Conservation (phyloP, 2,329 filamentous ascomycete genomes). For the Magnaporthiopsis incrustans region DNA sequence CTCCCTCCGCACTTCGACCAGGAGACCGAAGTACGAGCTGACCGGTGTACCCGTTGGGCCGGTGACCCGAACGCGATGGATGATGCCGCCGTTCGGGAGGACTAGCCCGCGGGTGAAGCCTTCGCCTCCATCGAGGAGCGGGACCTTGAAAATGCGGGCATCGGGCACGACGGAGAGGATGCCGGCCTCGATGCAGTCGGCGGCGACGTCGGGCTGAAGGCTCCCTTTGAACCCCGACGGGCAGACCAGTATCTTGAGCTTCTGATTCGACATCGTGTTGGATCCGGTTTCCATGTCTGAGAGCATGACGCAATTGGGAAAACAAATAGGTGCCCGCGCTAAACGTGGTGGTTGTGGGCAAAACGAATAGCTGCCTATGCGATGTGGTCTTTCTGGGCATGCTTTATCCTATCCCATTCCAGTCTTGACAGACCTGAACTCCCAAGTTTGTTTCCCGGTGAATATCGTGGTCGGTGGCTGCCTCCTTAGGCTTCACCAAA, state of each 20-base stretch:
- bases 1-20: background rate
- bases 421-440: background rate
- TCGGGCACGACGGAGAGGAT: slow-evolving; percentile 34
- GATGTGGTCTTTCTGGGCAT: too few species aligned
- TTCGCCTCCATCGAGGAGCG: slow-evolving; percentile 45
- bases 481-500: background rate
- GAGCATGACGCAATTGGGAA: too few species aligned
- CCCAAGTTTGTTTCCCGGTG: background rate
- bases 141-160: slow-evolving; percentile 36
- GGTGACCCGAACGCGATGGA: slow-evolving; percentile 28
- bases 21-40: slow-evolving; percentile 37
- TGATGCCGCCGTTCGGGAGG: slow-evolving; percentile 29
- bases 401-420: background rate
- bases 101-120: slow-evolving; percentile 41
- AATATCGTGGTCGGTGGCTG: too few species aligned
- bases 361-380: too few species aligned
- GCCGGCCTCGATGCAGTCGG: slow-evolving; percentile 41
- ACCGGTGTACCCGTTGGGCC: slow-evolving; percentile 35
- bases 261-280: background rate
- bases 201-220: slow-evolving; percentile 37
- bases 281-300: background rate
- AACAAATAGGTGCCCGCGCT: too few species aligned
- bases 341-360: too few species aligned
- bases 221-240: slow-evolving; percentile 48
- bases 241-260: slow-evolving; percentile 32